Percentiles rank a stretch among this genome's conserved stretches.
Conservation (phyloP, 345 rosid species). For the Arabidopsis arenosa region DNA sequence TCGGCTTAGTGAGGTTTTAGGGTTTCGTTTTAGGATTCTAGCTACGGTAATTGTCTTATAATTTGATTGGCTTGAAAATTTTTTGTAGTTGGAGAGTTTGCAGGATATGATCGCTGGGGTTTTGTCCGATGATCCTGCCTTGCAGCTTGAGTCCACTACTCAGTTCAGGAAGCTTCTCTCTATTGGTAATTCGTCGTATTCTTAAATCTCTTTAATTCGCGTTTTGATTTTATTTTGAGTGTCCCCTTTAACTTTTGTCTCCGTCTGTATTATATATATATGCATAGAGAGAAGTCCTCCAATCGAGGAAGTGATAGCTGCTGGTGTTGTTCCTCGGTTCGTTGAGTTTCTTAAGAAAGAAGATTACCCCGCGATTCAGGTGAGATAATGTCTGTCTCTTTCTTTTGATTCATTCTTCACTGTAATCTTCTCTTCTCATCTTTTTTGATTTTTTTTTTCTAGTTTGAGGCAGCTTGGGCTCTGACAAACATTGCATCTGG, state of each 20-base stretch:
- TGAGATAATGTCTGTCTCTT: constrained; percentile 8
- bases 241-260: not conserved
- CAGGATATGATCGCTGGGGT: constrained; percentile 73
- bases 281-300: constrained; percentile 82
- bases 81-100: constrained; percentile 76
- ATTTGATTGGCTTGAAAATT: constrained; percentile 7
- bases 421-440: not conserved
- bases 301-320: constrained; percentile 73
- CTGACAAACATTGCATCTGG: constrained; percentile 96
- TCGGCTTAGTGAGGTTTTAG: constrained; percentile 20
- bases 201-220: not conserved
- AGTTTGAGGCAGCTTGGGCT: constrained; percentile 98
- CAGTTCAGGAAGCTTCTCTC: constrained; percentile 89
- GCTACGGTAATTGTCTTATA: not conserved
- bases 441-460: constrained; percentile 11
- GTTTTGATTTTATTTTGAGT: not conserved
- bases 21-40: constrained; percentile 15
- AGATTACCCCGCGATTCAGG: constrained; percentile 86
- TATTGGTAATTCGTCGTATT: constrained; percentile 51
- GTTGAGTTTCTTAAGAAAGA: constrained; percentile 86
- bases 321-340: constrained; percentile 87
- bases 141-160: constrained; percentile 85
- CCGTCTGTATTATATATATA: not conserved
- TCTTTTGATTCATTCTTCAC: not conserved
- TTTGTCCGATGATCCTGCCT: constrained; percentile 55